Percentiles rank a stretch among this genome's conserved stretches.
These are phyloP conservation scores for Suhomyces kunorum DNA, from an alignment of 1,139 yeast species.

Conservation along the genomic window DNA sequence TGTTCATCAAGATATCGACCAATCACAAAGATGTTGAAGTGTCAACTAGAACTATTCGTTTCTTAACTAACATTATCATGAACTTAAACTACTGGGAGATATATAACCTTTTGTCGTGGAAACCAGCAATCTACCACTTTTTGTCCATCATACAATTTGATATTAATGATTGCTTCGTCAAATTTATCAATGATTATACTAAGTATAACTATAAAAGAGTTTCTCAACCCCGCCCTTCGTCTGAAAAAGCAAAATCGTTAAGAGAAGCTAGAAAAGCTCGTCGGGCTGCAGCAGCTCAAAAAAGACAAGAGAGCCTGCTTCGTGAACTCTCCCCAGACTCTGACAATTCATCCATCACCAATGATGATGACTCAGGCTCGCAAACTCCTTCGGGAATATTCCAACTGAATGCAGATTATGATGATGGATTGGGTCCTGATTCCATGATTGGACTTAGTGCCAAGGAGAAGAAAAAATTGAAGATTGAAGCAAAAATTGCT, in stretches of 20 bases:
- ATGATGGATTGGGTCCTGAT: slow-evolving; percentile 30
- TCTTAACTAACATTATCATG: slow-evolving; percentile 43
- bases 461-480: slow-evolving; percentile 27
- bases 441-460: slow-evolving; percentile 25
- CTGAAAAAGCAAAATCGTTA: slow-evolving; percentile 14
- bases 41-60: slow-evolving; percentile 39
- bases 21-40: slow-evolving; percentile 33
- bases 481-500: slow-evolving; percentile 33
- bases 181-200: slow-evolving; percentile 39
- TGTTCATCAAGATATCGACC: slow-evolving; percentile 39
- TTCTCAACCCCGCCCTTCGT: slow-evolving; percentile 16
- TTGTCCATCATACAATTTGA: slow-evolving; percentile 42
- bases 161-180: slow-evolving; percentile 40
- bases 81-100: slow-evolving; percentile 49
- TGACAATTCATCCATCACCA: slow-evolving; percentile 9
- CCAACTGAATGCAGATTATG: slow-evolving; percentile 21
- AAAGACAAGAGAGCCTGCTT: slow-evolving; percentile 4
- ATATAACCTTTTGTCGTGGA: slow-evolving; percentile 45
- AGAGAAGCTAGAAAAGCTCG: slow-evolving; percentile 17
- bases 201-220: slow-evolving; percentile 28
- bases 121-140: slow-evolving; percentile 48
- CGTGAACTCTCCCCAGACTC: slow-evolving; percentile 10
- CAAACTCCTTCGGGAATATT: slow-evolving; percentile 12
- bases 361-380: slow-evolving; percentile 15
- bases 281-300: slow-evolving; percentile 10